A percentile compares a stretch with the other conserved stretches of the same genome.
Conservation (phyloP, 192 early-diverging fungal genomes). For the Linnemannia zychae region DNA sequence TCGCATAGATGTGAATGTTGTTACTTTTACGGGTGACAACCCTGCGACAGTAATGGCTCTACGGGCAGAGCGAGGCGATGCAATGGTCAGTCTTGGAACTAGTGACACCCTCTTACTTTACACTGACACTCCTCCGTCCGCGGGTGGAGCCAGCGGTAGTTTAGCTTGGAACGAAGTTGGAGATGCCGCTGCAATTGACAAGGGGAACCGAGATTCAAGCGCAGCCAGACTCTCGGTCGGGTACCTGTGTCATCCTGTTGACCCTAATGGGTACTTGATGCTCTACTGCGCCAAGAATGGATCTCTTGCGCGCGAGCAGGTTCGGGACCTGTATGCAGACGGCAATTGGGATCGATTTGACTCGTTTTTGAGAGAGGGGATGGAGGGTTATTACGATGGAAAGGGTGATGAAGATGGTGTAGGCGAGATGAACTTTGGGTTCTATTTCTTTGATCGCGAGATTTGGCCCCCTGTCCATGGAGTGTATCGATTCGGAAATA, state of each 20-base stretch:
- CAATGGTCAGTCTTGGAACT: constrained; percentile 84
- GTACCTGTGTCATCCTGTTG: constrained; percentile 72
- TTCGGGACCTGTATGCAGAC: constrained; percentile 68
- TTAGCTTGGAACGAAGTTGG: not conserved
- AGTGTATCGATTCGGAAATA: constrained; percentile 71
- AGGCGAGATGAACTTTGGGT: constrained; percentile 62
- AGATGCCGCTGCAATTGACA: constrained; percentile 46
- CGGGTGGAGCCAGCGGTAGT: not conserved
- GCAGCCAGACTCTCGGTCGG: constrained; percentile 62
- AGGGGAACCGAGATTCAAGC: constrained; percentile 14
- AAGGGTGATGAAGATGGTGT: constrained; percentile 29
- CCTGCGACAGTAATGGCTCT: constrained; percentile 75
- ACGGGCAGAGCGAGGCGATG: constrained; percentile 63
- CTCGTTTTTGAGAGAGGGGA: constrained; percentile 33
- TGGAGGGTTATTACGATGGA: constrained; percentile 8
- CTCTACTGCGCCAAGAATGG: constrained; percentile 92
- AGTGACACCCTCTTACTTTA: constrained; percentile 82
- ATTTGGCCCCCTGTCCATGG: constrained; percentile 82
- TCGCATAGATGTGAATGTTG: constrained; percentile 63
- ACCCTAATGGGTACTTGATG: constrained; percentile 70
- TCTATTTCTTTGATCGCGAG: constrained; percentile 81
- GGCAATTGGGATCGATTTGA: constrained; percentile 75
- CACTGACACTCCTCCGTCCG: constrained; percentile 48
- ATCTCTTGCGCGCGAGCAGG: constrained; percentile 79
- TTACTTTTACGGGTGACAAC: constrained; percentile 87